Percentiles rank a stretch among this genome's conserved stretches.
Conservation (phyloP, 2,329 filamentous ascomycete species). For the Ascochyta koolunga region DNA sequence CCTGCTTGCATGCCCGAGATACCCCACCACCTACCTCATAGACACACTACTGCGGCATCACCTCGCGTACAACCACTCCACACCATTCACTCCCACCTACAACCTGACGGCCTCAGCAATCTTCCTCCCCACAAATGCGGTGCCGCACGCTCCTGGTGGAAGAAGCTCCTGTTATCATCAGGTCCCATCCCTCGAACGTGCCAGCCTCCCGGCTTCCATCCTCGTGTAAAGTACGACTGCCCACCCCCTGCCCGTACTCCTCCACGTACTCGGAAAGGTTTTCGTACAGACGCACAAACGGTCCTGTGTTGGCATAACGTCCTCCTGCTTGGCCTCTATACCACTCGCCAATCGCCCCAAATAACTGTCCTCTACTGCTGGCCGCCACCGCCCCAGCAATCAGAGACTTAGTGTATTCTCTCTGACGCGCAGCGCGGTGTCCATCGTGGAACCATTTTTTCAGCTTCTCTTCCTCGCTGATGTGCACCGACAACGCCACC, state of each 20-base stretch:
- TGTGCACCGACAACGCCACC: slow-evolving; percentile 27
- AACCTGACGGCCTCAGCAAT: neutral
- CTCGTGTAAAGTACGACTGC: slow-evolving; percentile 49
- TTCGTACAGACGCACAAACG: slow-evolving; percentile 52
- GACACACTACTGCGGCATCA: no score
- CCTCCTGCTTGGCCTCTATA: neutral
- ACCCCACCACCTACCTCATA: no score
- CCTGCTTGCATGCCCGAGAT: neutral
- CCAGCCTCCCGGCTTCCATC: slow-evolving; percentile 47
- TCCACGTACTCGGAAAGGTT: slow-evolving; percentile 51
- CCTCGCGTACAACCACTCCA: no score
- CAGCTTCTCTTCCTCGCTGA: slow-evolving; percentile 45
- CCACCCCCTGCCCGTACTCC: slow-evolving; percentile 27
- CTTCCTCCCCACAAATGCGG: neutral
- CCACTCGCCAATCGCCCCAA: slow-evolving; percentile 23
- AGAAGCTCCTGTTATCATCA: slow-evolving; percentile 51
- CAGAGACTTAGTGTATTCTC: slow-evolving; percentile 33
- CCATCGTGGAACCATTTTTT: slow-evolving; percentile 51
- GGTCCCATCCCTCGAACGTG: slow-evolving; percentile 48
- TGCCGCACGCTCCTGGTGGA: slow-evolving; percentile 8
- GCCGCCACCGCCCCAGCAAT: slow-evolving; percentile 26
- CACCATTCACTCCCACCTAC: neutral
- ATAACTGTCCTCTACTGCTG: slow-evolving; percentile 10
- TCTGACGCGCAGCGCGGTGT: slow-evolving; percentile 32
- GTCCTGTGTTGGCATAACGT: slow-evolving; percentile 37